Evolutionary conservation across 176 grass and related monocot genomes (phyloP), one percentile per base, ranked within the genome.

Genomic region (Paspalum notatum): DNA sequence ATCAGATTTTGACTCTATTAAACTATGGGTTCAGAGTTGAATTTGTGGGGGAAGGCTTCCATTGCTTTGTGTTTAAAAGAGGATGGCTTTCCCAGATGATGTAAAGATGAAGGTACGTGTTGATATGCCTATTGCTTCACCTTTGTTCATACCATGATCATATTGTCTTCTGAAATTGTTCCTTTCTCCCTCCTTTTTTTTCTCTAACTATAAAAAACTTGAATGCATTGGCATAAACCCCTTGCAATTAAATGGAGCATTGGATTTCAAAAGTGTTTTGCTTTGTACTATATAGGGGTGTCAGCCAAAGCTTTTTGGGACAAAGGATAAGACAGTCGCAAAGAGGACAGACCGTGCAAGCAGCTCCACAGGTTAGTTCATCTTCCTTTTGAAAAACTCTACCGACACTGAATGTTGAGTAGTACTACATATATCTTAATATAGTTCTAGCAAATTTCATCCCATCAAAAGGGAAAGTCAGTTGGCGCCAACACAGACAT

Each of bases 241-340:
- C 32, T 50, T 79, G 14, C 21, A 67, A 24, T 57, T 54, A 74
- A 77, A 73, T 63, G 77, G 37, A 84, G 9, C 6, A 79, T 65
- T 80, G 67, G 26, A 79, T 60, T 52, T 60, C 66, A 82, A 80
- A 78, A 61, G 45, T 58, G 27, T 88, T 68, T 62, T 41, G 12
- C 7, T 69, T 74, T 81, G 58, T 90, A 53, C 85, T 70, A 9
- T 43, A 9, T 38, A 92, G 90, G 68, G 81, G 26, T 95, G 88
- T 83, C 58, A 80, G 14, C 80, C 82, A 8, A 93, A 90, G 73
- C 68, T 88, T 44, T 90, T 93, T 26, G 82, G 90, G 68, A 77
- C 84, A 22, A 97, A 91, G 80, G 93, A 89, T 64, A 97, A 89
- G 88, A 93, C 91, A 82, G 83, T 59, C 8, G 15, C 83, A 49